Percentiles rank a stretch among this genome's conserved stretches.
Evolutionary conservation across 805 yeast species (phyloP).

Genomic region (Schizosaccharomyces lindneri): DNA sequence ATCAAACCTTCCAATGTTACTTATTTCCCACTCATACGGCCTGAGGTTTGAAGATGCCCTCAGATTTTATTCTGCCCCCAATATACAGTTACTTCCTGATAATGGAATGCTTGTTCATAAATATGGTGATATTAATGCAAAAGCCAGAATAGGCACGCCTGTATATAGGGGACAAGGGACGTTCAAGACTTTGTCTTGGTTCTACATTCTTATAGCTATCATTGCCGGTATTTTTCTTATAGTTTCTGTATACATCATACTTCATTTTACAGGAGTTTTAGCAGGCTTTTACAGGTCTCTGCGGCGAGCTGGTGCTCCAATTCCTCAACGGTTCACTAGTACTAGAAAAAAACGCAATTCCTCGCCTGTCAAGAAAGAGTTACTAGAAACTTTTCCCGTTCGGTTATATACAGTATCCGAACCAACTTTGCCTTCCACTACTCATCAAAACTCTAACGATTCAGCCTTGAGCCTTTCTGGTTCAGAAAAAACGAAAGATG

Average conservation of each 20-base stretch:
- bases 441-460: not conserved
- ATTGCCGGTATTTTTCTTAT: not conserved
- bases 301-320: not conserved
- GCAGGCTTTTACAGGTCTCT: not conserved
- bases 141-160: not conserved
- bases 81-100: not conserved
- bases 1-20: not conserved
- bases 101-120: not conserved
- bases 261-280: no score
- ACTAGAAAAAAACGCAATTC: not conserved
- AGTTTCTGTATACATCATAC: no score
- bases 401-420: not conserved
- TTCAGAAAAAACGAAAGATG: not conserved
- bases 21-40: not conserved
- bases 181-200: not conserved
- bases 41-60: not conserved
- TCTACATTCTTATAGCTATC: not conserved
- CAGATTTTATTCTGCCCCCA: not conserved
- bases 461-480: not conserved
- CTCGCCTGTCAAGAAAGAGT: not conserved
- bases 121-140: not conserved
- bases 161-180: not conserved
- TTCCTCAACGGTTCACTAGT: not conserved
- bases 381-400: not conserved
- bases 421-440: not conserved